phyloP scores from a whole-genome alignment of 768 basidiomycete species.

The Russula emetica region DNA sequence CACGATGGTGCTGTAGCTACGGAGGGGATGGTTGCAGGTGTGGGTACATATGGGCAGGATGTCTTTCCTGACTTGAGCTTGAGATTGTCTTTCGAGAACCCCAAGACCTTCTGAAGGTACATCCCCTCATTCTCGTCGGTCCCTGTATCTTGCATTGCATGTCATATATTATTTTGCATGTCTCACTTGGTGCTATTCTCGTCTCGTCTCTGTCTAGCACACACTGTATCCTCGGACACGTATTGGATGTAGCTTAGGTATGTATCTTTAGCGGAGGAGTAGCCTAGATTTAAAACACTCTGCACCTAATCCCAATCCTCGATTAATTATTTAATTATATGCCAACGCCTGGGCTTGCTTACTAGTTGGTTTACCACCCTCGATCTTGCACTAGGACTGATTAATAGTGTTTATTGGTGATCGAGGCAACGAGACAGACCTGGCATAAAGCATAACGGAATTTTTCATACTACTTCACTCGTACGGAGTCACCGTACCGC shows the following conservation, averaged over 20 bases:
- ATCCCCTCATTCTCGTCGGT: neutral
- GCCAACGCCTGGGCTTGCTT: neutral
- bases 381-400: neutral
- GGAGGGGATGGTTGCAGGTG: neutral
- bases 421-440: neutral
- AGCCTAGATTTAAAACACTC: conserved; percentile 7
- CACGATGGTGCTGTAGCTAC: neutral
- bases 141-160: neutral
- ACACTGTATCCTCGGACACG: conserved; percentile 17
- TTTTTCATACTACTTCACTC: neutral
- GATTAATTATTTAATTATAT: neutral
- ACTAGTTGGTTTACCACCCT: neutral
- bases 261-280: conserved; percentile 21
- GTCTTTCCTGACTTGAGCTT: conserved; percentile 2
- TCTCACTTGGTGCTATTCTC: conserved; percentile 1
- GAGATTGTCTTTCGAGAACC: neutral
- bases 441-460: neutral
- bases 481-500: neutral
- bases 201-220: conserved; percentile 15
- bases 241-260: conserved; percentile 16
- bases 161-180: neutral
- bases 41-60: conserved; percentile 16
- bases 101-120: conserved; percentile 12
- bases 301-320: conserved; percentile 8
- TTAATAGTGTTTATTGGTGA: neutral